Evolutionary conservation across 495 filamentous ascomycete genomes (phyloP).

Genomic region (Echria macrotheca): DNA sequence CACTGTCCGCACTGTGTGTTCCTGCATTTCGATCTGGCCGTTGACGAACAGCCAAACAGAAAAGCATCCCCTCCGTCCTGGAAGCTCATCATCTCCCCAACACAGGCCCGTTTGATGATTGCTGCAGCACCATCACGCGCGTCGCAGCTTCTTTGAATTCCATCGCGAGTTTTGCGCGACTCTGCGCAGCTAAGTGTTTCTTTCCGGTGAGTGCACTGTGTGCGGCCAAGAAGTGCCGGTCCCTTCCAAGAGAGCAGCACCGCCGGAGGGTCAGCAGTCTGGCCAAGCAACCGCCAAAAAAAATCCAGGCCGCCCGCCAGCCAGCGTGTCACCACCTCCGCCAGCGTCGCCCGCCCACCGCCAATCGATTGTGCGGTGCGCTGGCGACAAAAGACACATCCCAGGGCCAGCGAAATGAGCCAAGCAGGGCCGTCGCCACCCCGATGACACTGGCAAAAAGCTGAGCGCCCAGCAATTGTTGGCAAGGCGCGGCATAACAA

Average conservation of each 20-base stretch:
- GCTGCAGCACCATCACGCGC: too few species aligned
- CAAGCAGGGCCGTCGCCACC: not conserved
- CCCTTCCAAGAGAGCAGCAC: not conserved
- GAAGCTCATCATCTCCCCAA: too few species aligned
- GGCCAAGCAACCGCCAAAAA: not conserved
- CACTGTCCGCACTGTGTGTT: slow-evolving; percentile 9
- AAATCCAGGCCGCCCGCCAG: not conserved
- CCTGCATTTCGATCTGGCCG: slow-evolving; percentile 16
- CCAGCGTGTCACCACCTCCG: not conserved
- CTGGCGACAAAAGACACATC: not conserved
- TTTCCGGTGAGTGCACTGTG: too few species aligned
- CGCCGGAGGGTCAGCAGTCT: not conserved
- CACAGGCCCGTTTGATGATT: too few species aligned
- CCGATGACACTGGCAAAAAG: not conserved
- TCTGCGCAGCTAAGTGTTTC: too few species aligned
- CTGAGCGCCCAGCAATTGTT: not conserved
- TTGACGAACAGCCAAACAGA: too few species aligned
- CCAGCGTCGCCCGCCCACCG: not conserved
- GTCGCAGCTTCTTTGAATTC: too few species aligned
- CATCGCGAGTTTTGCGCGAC: too few species aligned
- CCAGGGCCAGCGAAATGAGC: slow-evolving; percentile 4
- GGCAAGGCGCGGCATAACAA: too few species aligned
- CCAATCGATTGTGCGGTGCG: slow-evolving; percentile 3
- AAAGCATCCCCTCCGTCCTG: too few species aligned
- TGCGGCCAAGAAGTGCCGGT: not conserved